Conservation (phyloP, 1,284 basidiomycete genomes). For the Ustilago shanxiensis region DNA sequence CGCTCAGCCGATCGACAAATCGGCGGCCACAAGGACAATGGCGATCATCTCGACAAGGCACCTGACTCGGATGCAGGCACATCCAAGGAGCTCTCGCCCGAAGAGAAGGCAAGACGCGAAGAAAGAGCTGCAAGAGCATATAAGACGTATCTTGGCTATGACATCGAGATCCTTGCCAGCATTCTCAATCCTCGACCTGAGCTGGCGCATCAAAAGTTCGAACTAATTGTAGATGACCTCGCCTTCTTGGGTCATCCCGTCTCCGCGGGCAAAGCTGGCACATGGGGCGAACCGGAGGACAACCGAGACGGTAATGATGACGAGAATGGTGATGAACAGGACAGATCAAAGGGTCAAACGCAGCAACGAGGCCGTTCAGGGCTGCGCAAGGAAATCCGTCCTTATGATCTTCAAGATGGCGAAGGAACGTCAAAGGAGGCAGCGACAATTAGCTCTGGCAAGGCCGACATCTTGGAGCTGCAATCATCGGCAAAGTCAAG, state of each 20-base stretch:
- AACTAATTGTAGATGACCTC: constrained; percentile 90
- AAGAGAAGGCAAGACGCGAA: constrained; percentile 42
- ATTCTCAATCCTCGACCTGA: constrained; percentile 82
- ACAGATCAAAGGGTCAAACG: not conserved
- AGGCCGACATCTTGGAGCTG: not conserved
- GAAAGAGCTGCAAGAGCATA: constrained; percentile 48
- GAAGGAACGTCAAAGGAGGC: not conserved
- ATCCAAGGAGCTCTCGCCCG: constrained; percentile 45
- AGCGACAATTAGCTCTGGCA: not conserved
- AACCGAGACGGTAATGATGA: constrained; percentile 6
- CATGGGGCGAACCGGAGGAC: constrained; percentile 30
- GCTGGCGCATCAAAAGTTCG: constrained; percentile 94
- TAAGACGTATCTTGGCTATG: constrained; percentile 82
- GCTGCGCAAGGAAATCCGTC: constrained; percentile 44
- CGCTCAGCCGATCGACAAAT: constrained; percentile 32
- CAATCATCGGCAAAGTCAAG: constrained; percentile 5
- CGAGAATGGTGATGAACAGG: constrained; percentile 4
- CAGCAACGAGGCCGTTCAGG: constrained; percentile 38
- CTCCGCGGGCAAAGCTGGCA: constrained; percentile 74
- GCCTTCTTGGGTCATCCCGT: constrained; percentile 96
- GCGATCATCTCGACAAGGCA: constrained; percentile 24
- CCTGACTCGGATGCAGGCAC: constrained; percentile 46
- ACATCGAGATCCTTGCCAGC: constrained; percentile 82
- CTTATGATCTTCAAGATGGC: constrained; percentile 27
- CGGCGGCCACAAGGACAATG: constrained; percentile 19